Evolutionary conservation across 1,139 yeast species (phyloP), one percentile per base, ranked within the genome.

Genomic region (Pichia sp.): DNA sequence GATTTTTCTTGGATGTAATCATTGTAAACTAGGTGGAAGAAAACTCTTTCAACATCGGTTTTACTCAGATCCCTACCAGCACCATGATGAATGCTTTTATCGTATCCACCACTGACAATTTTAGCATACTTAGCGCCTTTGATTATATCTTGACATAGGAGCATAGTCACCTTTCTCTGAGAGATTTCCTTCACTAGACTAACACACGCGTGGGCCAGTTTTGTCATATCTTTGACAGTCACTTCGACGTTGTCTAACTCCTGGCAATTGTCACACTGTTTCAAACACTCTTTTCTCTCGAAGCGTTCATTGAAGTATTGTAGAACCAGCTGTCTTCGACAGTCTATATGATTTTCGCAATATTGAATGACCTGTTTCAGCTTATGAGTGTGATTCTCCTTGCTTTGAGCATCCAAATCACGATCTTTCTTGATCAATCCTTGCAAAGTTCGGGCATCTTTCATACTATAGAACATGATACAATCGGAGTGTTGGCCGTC

Each of bases 321-420:
- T 53, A 93, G 73, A 5, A 93, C 96, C 62, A 90, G 92, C 65
- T 84, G 81, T 58, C 99, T 77, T 57, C 99, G 80, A 68, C 99
- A 93, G 69, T 92, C 98, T 5, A 90, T 84, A 6, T 80, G 78
- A 70, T 93, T 93, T 59, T 92, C 97, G 72, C 99, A 93, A 67
- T 90, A 95, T 65, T 88, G 93, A 58, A 88, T 82, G 32, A 93
- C 97, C 62, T 89, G 92, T 54, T 89, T 78, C 59, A 93, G 73
- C 67, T 90, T 87, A 38, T 83, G 80, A 59, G 84, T 71, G 69
- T 93, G 97, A 59, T 85, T 87, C 58, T 88, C 95, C 60, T 84
- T 85, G 47, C 87, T 87, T 16, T 72, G 79, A 38, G 74, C 70
- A 54, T 81, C 86, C 58, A 89, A 70, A 53, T 85, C 88, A 54